These are phyloP conservation scores for Ustilago nuda DNA, from an alignment of 1,284 basidiomycete species.

Conservation along the genomic window DNA sequence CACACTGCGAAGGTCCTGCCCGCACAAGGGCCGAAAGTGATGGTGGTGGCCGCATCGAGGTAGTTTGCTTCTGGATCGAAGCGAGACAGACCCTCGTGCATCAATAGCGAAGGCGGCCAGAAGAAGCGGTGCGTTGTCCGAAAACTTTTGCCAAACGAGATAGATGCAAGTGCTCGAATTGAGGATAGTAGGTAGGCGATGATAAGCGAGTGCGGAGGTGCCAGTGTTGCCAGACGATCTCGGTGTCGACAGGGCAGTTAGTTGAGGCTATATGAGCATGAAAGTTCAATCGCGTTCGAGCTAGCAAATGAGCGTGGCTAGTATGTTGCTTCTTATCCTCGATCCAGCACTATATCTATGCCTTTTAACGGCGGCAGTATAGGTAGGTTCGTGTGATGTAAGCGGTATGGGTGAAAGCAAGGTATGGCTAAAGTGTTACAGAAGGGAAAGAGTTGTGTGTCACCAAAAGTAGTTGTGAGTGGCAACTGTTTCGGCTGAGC, in stretches of 20 bases:
- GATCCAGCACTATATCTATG: not conserved
- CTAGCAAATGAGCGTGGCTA: not conserved
- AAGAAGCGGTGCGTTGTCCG: not conserved
- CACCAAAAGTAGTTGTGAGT: not conserved
- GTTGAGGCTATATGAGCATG: not conserved
- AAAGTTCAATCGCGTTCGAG: not conserved
- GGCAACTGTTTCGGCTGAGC: conserved; percentile 13
- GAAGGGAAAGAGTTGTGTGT: not conserved
- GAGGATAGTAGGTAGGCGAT: not conserved
- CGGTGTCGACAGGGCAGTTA: not conserved
- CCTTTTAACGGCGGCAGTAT: not conserved
- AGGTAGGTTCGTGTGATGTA: not conserved
- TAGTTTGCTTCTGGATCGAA: conserved; percentile 17
- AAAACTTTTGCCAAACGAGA: conserved; percentile 18
- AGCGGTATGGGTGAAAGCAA: not conserved
- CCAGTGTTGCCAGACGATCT: not conserved
- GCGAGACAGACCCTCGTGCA: conserved; percentile 24
- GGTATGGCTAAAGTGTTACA: not conserved
- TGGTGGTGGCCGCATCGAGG: conserved; percentile 43
- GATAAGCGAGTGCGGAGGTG: not conserved
- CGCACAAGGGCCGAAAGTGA: conserved; percentile 12
- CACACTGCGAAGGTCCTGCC: conserved; percentile 16
- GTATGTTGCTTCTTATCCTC: not conserved
- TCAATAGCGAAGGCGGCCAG: conserved; percentile 15
- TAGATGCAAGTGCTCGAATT: not conserved